Evolutionary conservation across 2,329 filamentous ascomycete species (phyloP).

Genomic region (Fusarium nematophilum): DNA sequence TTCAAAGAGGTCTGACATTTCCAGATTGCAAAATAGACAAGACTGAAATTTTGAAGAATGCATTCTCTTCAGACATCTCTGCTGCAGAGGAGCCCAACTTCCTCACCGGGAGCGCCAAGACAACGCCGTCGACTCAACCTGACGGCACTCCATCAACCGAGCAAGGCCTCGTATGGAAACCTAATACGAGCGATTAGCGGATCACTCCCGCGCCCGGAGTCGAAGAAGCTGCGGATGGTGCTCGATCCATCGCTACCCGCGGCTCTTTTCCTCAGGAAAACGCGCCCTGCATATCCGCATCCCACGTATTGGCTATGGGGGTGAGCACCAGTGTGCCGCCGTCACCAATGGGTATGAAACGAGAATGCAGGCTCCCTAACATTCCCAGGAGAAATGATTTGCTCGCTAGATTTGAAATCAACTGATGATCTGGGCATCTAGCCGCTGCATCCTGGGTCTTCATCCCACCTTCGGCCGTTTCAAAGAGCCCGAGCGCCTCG

Average conservation of each 20-base stretch:
- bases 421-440: conserved; percentile 19
- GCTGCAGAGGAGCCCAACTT: not conserved
- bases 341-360: conserved; percentile 5
- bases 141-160: not conserved
- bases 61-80: no score
- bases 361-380: not conserved
- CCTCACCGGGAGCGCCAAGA: not conserved
- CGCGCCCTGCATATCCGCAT: not conserved
- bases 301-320: not conserved
- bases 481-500: conserved; percentile 7
- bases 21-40: no score
- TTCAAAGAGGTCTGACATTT: not conserved
- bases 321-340: conserved; percentile 10
- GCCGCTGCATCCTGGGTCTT: conserved; percentile 1
- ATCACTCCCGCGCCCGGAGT: conserved; percentile 1
- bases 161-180: not conserved
- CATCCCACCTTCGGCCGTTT: conserved; percentile 15
- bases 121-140: not conserved
- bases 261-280: conserved; percentile 1
- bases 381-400: conserved; percentile 2
- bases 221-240: not conserved
- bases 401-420: conserved; percentile 2
- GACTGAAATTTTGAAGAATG: no score
- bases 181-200: not conserved
- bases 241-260: conserved; percentile 4